phyloP scores from a whole-genome alignment of 2,329 filamentous ascomycete genomes.

The Claviceps humidiphila region DNA sequence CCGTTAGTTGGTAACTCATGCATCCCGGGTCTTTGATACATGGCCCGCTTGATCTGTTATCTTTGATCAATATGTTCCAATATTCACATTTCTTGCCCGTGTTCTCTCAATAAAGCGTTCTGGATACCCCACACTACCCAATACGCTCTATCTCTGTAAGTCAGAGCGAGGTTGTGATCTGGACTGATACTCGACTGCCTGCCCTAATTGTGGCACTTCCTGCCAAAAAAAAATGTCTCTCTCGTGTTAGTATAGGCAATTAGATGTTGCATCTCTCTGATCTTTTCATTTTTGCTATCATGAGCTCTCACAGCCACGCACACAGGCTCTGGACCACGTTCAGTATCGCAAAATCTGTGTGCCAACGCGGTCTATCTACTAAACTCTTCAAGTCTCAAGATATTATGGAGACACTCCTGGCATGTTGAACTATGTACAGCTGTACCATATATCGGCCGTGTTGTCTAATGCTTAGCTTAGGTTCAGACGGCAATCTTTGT shows the following conservation, averaged over 20 bases:
- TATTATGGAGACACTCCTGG: conserved; percentile 63
- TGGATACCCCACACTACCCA: too few species aligned
- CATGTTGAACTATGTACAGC: conserved; percentile 50
- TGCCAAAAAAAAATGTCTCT: too few species aligned
- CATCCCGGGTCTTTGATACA: too few species aligned
- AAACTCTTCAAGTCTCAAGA: conserved; percentile 62
- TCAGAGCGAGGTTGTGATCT: too few species aligned
- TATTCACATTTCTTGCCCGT: too few species aligned
- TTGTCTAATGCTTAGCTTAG: conserved; percentile 31
- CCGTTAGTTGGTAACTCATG: too few species aligned
- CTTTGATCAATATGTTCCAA: too few species aligned
- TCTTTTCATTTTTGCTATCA: conserved; percentile 8
- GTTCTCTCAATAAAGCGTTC: too few species aligned
- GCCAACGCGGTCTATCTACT: conserved; percentile 76
- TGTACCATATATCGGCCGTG: conserved; percentile 39
- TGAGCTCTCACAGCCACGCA: conserved; percentile 28
- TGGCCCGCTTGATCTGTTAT: too few species aligned
- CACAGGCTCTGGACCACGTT: conserved; percentile 32
- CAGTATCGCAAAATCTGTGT: conserved; percentile 35
- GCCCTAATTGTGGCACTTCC: too few species aligned
- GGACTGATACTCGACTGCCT: too few species aligned
- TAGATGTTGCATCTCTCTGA: neutral
- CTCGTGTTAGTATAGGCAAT: neutral
- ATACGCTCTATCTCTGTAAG: too few species aligned
- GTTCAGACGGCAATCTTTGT: conserved; percentile 60